A percentile compares a stretch with the other conserved stretches of the same genome.
These are phyloP conservation scores for Monosporascus sp. DNA, from an alignment of 2,329 filamentous ascomycete genomes.

Conservation along the genomic window DNA sequence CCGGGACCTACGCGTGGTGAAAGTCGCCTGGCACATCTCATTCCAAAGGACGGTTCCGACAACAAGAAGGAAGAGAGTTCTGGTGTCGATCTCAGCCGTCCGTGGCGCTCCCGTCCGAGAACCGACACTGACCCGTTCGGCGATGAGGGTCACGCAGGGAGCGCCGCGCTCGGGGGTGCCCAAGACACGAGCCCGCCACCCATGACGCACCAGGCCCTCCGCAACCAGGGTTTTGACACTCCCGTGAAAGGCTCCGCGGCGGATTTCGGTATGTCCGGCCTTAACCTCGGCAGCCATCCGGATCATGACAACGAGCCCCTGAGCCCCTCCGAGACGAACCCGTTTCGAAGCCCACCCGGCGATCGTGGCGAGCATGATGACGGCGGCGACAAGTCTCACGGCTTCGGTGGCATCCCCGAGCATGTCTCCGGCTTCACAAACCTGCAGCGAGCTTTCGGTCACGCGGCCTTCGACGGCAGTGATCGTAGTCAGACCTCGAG, in stretches of 20 bases:
- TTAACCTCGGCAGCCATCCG: slow-evolving; percentile 51
- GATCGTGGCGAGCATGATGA: slow-evolving; percentile 61
- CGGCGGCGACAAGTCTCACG: slow-evolving; percentile 42
- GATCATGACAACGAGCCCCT: slow-evolving; percentile 63
- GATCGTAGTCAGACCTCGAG: slow-evolving; percentile 94
- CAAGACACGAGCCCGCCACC: slow-evolving; percentile 58
- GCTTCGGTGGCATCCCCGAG: slow-evolving; percentile 48
- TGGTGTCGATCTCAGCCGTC: slow-evolving; percentile 33
- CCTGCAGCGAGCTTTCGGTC: slow-evolving; percentile 38
- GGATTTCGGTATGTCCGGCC: slow-evolving; percentile 59
- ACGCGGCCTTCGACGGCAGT: slow-evolving; percentile 59
- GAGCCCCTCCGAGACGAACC: slow-evolving; percentile 93
- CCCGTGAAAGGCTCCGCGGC: slow-evolving; percentile 48
- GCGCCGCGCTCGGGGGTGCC: slow-evolving; percentile 68
- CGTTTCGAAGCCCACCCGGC: slow-evolving; percentile 84
- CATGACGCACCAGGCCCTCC: slow-evolving; percentile 25
- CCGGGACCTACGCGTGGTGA: slow-evolving; percentile 65
- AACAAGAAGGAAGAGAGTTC: slow-evolving; percentile 49
- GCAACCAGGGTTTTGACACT: slow-evolving; percentile 43
- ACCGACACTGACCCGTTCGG: slow-evolving; percentile 72
- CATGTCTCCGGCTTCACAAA: slow-evolving; percentile 40
- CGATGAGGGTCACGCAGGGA: slow-evolving; percentile 60
- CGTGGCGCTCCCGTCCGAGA: slow-evolving; percentile 56
- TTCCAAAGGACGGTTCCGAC: slow-evolving; percentile 72
- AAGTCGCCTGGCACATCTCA: slow-evolving; percentile 79